Base-by-base conservation (phyloP, 108 stramenopile species). In the Nannochloropsis gaditana region DNA sequence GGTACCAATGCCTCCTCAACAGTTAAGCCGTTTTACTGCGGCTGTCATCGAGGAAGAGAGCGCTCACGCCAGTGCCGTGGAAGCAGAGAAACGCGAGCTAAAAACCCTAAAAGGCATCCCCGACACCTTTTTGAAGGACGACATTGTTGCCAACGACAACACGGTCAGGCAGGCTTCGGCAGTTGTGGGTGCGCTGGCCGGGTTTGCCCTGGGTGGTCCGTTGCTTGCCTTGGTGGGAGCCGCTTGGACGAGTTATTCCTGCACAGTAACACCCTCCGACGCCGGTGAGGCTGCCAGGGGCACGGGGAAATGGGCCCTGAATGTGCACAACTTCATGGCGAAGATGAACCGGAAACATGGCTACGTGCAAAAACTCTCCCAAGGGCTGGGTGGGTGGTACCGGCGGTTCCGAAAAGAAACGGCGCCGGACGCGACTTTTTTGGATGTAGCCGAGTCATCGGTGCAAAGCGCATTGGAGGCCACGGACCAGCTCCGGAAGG, bases 11-110 rank as follows among this genome's bases (percentile, higher is more conserved):
- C 59, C n/a, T 3, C 19, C 19, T 15, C 59, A 73, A 6, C 15
- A 73, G 59, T n/a, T 73, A 73, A 73, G 59, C n/a, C 59, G 59
- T 15, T 73, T 73, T n/a, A 73, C 59, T 73, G 59, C 59, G 59
- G 59, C 59, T 15, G 59, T 73, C 59, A 15, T 73, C 3, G 59
- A 73, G 59, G 59, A 73, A 73, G 59, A 73, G 59, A n/a, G 59
- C 8, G 59, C 15, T 0, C 19, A 73, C 19, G 59, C 15, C 19
- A 73, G 59, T n/a, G 59, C 59, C 19, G 31, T 31, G 31, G 31
- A 31, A 31, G 31, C 31, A 1, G 31, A 31, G 31, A 31, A 31
- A 31, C 4, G 59, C 19, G 59, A n/a, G 4, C n/a, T 73, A n/a
- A 73, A 73, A 73, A 73, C 59, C 8, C 15, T 73, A 2, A 73